Evolutionary conservation across 1,284 basidiomycete species (phyloP).

Genomic region (Rhodotorula mucilaginosa): DNA sequence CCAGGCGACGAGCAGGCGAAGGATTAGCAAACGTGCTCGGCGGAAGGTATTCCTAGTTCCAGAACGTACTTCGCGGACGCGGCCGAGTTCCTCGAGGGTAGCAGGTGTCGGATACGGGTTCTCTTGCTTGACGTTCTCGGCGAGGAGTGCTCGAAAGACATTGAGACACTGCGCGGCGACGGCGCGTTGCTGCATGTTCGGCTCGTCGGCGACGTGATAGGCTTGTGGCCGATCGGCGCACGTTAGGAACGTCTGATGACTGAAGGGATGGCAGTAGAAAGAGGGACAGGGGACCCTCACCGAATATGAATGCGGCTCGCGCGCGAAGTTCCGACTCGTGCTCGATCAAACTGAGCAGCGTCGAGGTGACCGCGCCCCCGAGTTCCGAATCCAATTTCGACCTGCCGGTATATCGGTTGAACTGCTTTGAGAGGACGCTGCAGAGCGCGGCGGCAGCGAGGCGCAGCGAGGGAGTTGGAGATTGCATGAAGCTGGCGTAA

Average conservation of each 20-base stretch:
- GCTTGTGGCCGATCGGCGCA: conserved; percentile 55
- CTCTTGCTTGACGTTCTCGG: conserved; percentile 8
- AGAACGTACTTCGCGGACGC: conserved; percentile 62
- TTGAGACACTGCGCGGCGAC: conserved; percentile 58
- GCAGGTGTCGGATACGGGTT: conserved; percentile 29
- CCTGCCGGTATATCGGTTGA: not conserved
- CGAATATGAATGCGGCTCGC: conserved; percentile 28
- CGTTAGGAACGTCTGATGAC: not conserved
- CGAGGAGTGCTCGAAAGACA: conserved; percentile 29
- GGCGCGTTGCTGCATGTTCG: conserved; percentile 62
- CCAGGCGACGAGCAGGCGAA: too few relatives aligned
- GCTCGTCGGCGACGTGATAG: conserved; percentile 67
- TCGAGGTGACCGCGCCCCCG: not conserved
- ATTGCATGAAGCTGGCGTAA: conserved; percentile 2
- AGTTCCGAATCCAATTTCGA: not conserved
- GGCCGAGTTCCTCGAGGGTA: conserved; percentile 57
- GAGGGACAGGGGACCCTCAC: conserved; percentile 4
- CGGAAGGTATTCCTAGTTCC: not conserved
- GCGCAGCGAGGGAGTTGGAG: conserved; percentile 25
- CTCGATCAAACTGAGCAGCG: conserved; percentile 32
- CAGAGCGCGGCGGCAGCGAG: conserved; percentile 34
- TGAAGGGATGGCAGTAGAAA: too few relatives aligned
- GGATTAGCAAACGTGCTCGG: not conserved
- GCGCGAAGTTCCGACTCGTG: conserved; percentile 30
- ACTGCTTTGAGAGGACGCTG: conserved; percentile 23